A percentile compares a stretch with the other conserved stretches of the same genome.
phyloP scores from a whole-genome alignment of 179 eudicot species.

The Pouteria campechiana region DNA sequence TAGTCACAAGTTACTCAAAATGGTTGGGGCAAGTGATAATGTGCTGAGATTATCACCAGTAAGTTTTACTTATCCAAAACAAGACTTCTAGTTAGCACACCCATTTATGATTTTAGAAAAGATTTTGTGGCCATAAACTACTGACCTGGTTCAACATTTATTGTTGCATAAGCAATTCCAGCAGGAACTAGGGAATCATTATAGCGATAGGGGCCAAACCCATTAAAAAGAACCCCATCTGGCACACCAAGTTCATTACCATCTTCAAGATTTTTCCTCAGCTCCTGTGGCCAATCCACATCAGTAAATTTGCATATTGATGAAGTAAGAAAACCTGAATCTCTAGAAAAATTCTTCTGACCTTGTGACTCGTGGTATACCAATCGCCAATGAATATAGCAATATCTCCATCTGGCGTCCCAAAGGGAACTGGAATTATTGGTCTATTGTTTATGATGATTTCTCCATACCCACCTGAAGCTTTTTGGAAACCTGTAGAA shows the following conservation, averaged over 20 bases:
- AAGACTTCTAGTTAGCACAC: neutral
- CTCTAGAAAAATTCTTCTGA: constrained; percentile 15
- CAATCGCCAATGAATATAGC: constrained; percentile 88
- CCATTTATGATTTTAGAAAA: neutral
- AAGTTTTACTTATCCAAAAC: neutral
- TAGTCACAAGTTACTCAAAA: too few species aligned
- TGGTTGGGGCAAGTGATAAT: too few species aligned
- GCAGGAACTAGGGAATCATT: constrained; percentile 47
- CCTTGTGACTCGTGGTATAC: constrained; percentile 87
- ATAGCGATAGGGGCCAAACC: constrained; percentile 81
- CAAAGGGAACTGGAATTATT: constrained; percentile 79
- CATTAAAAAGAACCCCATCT: constrained; percentile 80
- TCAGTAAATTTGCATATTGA: neutral
- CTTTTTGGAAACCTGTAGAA: constrained; percentile 73
- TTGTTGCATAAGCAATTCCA: constrained; percentile 38
- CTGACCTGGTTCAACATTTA: constrained; percentile 87
- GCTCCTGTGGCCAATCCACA: constrained; percentile 40
- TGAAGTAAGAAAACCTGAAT: neutral
- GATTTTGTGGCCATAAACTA: neutral
- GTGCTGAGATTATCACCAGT: too few species aligned
- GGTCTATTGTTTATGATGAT: constrained; percentile 74
- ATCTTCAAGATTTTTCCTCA: constrained; percentile 49
- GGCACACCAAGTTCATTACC: constrained; percentile 74
- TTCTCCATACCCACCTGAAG: constrained; percentile 93
- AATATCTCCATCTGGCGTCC: constrained; percentile 86